A percentile compares a stretch with the other conserved stretches of the same genome.
Conservation (phyloP, 257 asterid species). For the Solanum paucissectum region DNA sequence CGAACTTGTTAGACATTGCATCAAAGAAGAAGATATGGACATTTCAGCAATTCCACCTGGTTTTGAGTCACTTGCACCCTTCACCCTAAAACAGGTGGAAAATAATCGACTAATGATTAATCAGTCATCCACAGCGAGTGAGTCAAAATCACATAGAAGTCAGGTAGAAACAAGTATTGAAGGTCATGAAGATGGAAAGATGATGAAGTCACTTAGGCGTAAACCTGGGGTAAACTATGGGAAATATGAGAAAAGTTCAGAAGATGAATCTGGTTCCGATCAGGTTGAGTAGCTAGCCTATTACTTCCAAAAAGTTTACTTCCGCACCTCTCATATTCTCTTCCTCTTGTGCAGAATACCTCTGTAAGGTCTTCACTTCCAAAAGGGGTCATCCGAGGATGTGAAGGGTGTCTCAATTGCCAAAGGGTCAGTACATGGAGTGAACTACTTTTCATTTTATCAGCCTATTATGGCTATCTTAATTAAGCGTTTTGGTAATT, state of each 20-base stretch:
- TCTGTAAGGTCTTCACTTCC: constrained; percentile 40
- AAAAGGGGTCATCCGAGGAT: constrained; percentile 82
- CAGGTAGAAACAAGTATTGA: constrained; percentile 31
- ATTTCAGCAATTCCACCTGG: constrained; percentile 82
- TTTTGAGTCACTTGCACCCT: constrained; percentile 75
- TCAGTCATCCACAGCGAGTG: constrained; percentile 23
- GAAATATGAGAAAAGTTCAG: constrained; percentile 44
- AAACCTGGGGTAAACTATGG: constrained; percentile 42
- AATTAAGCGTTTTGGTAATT: neutral
- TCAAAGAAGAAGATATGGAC: constrained; percentile 70
- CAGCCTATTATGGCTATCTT: neutral
- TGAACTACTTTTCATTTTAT: neutral
- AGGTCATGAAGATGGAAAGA: constrained; percentile 28
- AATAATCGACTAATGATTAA: constrained; percentile 17
- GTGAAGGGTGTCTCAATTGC: constrained; percentile 70
- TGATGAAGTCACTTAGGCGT: constrained; percentile 41
- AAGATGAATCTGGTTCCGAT: constrained; percentile 56
- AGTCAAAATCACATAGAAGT: constrained; percentile 21
- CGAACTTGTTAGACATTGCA: constrained; percentile 56
- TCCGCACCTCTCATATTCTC: neutral
- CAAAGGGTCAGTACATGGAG: constrained; percentile 51
- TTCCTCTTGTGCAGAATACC: constrained; percentile 26
- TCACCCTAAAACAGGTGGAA: constrained; percentile 48
- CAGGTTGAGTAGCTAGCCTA: constrained; percentile 48
- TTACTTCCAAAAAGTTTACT: neutral